Percentiles rank a stretch among this genome's conserved stretches.
Evolutionary conservation across 805 yeast species (phyloP).

Genomic region (Candida taoyuanica): DNA sequence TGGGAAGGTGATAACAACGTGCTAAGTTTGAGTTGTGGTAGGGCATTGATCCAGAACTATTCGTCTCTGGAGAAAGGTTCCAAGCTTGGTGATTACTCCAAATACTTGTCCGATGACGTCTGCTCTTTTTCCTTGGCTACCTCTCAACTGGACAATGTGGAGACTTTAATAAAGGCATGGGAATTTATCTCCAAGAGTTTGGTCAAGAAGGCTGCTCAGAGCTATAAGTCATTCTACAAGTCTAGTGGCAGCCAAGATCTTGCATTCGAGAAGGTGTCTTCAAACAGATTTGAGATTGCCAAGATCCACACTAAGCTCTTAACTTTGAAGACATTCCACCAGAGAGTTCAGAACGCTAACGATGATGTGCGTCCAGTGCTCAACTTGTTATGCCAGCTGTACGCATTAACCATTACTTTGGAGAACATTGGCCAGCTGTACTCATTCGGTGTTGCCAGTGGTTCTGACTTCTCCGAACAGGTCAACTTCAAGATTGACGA

Average conservation of each 20-base stretch:
- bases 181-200: conserved; percentile 29
- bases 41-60: conserved; percentile 47
- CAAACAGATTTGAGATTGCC: conserved; percentile 26
- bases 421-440: conserved; percentile 64
- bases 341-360: conserved; percentile 29
- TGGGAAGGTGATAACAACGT: conserved; percentile 98
- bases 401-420: conserved; percentile 52
- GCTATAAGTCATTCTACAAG: conserved; percentile 12
- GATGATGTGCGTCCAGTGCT: conserved; percentile 37
- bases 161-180: conserved; percentile 24
- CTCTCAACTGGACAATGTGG: conserved; percentile 15
- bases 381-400: conserved; percentile 51
- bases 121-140: conserved; percentile 15
- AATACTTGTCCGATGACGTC: conserved; percentile 23
- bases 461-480: conserved; percentile 33
- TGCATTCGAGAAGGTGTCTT: conserved; percentile 24
- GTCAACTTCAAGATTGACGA: conserved; percentile 24
- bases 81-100: conserved; percentile 24
- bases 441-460: conserved; percentile 46
- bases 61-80: conserved; percentile 31
- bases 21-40: conserved; percentile 76
- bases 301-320: conserved; percentile 35
- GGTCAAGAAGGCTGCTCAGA: conserved; percentile 15
- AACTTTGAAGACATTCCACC: conserved; percentile 30
- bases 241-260: conserved; percentile 13